Conservation (phyloP, 257 asterid species). For the Solanum etuberosum region DNA sequence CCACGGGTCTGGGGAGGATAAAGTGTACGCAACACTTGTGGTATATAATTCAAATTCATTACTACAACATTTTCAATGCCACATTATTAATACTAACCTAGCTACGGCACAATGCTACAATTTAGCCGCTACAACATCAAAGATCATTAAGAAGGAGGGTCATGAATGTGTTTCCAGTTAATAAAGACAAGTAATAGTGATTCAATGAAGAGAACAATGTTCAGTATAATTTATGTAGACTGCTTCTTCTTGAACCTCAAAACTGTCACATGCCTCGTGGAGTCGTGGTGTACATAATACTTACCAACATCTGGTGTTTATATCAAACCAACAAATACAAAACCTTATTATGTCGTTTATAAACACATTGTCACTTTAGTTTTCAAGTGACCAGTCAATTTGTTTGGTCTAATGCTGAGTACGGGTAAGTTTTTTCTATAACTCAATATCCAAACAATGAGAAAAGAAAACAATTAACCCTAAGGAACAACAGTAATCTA, state of each 20-base stretch:
- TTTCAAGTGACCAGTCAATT: not conserved
- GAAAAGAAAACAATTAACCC: not conserved
- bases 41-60: not conserved
- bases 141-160: not conserved
- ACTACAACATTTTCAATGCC: not conserved
- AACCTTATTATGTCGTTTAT: not conserved
- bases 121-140: not conserved
- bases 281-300: not conserved
- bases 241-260: not conserved
- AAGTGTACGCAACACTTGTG: not conserved
- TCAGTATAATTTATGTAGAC: not conserved
- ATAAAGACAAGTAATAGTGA: not conserved
- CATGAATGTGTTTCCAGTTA: not conserved
- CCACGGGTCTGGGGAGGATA: not conserved
- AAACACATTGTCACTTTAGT: not conserved
- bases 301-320: not conserved
- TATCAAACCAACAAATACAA: not conserved
- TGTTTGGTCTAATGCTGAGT: not conserved
- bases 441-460: not conserved
- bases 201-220: not conserved
- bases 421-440: not conserved
- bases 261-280: not conserved
- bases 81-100: not conserved
- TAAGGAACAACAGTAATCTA: not conserved
- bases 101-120: not conserved